Evolutionary conservation across 768 basidiomycete genomes (phyloP).

Genomic region (Cystobasidiopsis lactophilus): DNA sequence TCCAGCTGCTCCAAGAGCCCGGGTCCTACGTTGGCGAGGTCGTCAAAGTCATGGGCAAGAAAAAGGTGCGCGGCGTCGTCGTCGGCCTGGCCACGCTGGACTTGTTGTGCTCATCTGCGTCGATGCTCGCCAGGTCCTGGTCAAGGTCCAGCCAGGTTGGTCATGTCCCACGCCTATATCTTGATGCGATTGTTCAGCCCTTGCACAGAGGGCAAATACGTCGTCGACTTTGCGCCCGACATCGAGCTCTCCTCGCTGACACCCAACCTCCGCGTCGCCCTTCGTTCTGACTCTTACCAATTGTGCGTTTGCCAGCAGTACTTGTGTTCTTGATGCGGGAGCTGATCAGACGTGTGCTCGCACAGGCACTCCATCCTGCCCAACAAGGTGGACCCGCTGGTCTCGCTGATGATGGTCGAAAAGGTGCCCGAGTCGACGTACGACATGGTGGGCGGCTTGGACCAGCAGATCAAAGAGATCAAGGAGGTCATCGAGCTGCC

Average conservation of each 20-base stretch:
- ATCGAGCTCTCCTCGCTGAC: slow-evolving; percentile 61
- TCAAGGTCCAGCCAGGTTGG: neutral
- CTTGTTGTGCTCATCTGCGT: neutral
- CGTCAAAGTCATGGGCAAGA: slow-evolving; percentile 98
- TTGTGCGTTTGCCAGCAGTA: neutral
- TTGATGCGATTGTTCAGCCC: neutral
- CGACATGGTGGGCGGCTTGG: slow-evolving; percentile 97
- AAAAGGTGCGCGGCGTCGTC: too few species aligned
- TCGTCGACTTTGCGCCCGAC: slow-evolving; percentile 78
- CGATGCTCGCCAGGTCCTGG: neutral
- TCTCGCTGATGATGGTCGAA: slow-evolving; percentile 99
- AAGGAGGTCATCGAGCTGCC: slow-evolving; percentile 97
- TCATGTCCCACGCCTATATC: neutral
- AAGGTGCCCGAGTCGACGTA: slow-evolving; percentile 98
- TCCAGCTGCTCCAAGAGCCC: slow-evolving; percentile 80
- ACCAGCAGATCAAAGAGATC: slow-evolving; percentile 95
- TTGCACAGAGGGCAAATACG: slow-evolving; percentile 71
- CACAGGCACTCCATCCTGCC: slow-evolving; percentile 1
- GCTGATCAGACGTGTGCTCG: neutral
- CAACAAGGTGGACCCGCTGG: slow-evolving; percentile 49
- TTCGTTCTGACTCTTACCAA: slow-evolving; percentile 58
- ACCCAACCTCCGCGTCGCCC: slow-evolving; percentile 71
- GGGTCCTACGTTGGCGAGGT: slow-evolving; percentile 96
- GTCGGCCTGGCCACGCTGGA: too few species aligned
- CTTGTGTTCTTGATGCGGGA: neutral